A percentile compares a stretch with the other conserved stretches of the same genome.
phyloP scores from a whole-genome alignment of 495 filamentous ascomycete genomes.

The Aspergillus nanangensis region DNA sequence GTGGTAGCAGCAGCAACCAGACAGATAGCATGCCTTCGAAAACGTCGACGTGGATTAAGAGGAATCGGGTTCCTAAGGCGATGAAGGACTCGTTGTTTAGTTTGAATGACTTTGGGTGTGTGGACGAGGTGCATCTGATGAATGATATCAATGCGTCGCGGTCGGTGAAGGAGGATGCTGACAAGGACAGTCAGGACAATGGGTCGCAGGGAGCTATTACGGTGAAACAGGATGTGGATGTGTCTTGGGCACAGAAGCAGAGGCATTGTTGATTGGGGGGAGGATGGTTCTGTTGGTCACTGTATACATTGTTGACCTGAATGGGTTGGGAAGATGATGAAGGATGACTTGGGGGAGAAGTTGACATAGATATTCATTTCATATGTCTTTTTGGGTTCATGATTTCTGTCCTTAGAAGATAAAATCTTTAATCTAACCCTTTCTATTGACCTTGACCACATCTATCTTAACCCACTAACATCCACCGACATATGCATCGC shows the following conservation, averaged over 20 bases:
- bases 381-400: too few species aligned
- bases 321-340: too few species aligned
- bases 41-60: neutral
- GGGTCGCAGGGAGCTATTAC: neutral
- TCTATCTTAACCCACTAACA: conserved; percentile 4
- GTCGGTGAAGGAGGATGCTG: neutral
- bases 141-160: neutral
- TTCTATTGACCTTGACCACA: too few species aligned
- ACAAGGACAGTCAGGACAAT: neutral
- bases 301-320: too few species aligned
- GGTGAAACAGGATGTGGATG: neutral
- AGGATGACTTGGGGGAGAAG: too few species aligned
- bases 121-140: neutral
- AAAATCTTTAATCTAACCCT: too few species aligned
- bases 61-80: neutral
- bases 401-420: too few species aligned
- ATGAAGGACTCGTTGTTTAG: neutral
- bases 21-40: neutral
- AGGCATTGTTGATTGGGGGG: too few species aligned
- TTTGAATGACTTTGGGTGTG: neutral
- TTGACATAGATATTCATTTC: too few species aligned
- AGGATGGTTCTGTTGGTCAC: too few species aligned
- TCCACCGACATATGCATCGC: conserved; percentile 7
- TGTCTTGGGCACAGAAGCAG: neutral
- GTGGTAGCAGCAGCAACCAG: neutral